Percentiles rank a stretch among this genome's conserved stretches.
Conservation (phyloP, 192 early-diverging fungal genomes). For the Blastocladiella britannica region DNA sequence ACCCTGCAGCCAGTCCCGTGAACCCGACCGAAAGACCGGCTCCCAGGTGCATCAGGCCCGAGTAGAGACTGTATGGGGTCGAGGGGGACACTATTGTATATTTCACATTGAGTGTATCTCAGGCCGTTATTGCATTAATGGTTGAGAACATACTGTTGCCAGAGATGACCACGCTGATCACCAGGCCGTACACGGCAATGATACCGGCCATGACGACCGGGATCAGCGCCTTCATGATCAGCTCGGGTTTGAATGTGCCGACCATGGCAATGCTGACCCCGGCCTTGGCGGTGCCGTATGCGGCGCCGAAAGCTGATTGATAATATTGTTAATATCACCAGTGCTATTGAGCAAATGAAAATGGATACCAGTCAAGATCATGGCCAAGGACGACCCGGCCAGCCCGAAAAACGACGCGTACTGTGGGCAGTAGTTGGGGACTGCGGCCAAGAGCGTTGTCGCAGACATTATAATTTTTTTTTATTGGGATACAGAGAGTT, state of each 20-base stretch:
- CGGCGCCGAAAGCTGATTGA: conserved; percentile 64
- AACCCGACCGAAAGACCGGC: conserved; percentile 84
- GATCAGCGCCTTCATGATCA: conserved; percentile 73
- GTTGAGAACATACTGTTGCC: conserved; percentile 41
- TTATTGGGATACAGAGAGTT: no score
- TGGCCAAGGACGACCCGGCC: conserved; percentile 28
- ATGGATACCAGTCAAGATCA: conserved; percentile 44
- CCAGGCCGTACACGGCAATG: conserved; percentile 93
- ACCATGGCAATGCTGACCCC: conserved; percentile 89
- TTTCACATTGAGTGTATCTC: no score
- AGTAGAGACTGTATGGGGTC: conserved; percentile 20
- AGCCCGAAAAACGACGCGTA: conserved; percentile 32
- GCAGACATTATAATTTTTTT: no score
- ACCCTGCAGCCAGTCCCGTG: conserved; percentile 81
- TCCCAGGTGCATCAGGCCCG: conserved; percentile 78
- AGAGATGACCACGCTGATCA: conserved; percentile 77
- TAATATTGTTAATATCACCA: neutral
- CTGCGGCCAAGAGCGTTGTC: neutral
- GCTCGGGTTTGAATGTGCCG: conserved; percentile 80
- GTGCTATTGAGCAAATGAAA: neutral
- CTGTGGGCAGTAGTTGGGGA: conserved; percentile 3
- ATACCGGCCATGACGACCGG: conserved; percentile 99
- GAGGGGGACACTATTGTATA: neutral
- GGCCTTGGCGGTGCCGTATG: conserved; percentile 93
- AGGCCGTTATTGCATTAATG: no score